Base-by-base conservation (phyloP, 2,329 filamentous ascomycete species). In the Arachnopeziza araneosa region DNA sequence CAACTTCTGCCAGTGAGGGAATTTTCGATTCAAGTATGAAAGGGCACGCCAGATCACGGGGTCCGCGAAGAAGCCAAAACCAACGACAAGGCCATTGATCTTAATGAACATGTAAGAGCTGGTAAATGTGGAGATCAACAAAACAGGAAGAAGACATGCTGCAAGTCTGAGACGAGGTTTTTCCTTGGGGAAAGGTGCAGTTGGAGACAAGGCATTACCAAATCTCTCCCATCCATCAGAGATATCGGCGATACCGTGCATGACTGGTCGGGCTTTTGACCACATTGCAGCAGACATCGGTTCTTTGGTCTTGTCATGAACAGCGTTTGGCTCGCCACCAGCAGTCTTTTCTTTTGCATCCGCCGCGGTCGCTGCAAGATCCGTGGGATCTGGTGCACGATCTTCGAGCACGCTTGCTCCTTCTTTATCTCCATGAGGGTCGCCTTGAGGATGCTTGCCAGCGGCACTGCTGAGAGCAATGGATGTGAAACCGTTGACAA, bases 61-160 rank as follows among this genome's bases (percentile, higher is more conserved):
- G 61, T 93, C 88, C 1, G 88, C 89, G 64, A 96, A 96, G 76
- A 96, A 91, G 1, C 78, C 82, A 63, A 93, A 85, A 0, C 91
- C 91, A n/a, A 83, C 65, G 8, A 83, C 77, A 57, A 95, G 87
- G 0, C 84, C 87, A 1, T 82, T 73, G 1, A 81, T 80, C 69
- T 93, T 95, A 50, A 83, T 75, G 23, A 87, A 75, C 71, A 83
- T 78, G 64, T 88, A 85, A 0, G 84, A 80, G 0, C 79, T 81
- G 0, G 80, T 76, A 30, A 87, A 76, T 2, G 82, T 69, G 0
- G 84, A 85, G 1, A 75, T 66, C 0, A 85, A 67, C 0, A 86
- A 70, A 0, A 85, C 52, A 0, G 84, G 83, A 0, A 77, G 70
- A 1, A 89, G 70, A 2, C 83, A 73, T 1, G 73, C 73, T 1